Base-by-base conservation (phyloP, 2,329 filamentous ascomycete species). In the Hirsutella thompsonii region DNA sequence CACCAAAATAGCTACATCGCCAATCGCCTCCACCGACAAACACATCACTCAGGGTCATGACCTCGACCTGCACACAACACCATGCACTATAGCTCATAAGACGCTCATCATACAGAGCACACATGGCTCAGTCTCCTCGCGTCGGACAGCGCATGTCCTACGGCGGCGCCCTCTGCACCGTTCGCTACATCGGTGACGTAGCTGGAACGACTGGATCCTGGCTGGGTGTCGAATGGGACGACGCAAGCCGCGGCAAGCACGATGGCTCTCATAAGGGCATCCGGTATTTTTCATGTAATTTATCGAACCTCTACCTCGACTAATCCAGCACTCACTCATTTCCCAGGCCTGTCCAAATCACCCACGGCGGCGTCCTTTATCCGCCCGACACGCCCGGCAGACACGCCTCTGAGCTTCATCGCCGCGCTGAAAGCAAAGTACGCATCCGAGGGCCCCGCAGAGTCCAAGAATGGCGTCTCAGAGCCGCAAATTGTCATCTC, bases 181-280 rank as follows among this genome's bases (percentile, higher is more conserved):
- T 96, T 43, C 80, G 87, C 46, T 96, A 89, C 56, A 64, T 84
- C 46, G 92, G 92, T 36, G 60, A 72, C 28, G 82, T 96, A 8
- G 70, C 76, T 39, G 84, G 83, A 49, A 89, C 87, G 8, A 70
- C 74, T 35, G 85, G 87, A 38, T 68, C 73, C 47, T 96, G 90
- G 89, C 72, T 96, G 28, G 92, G 92, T 37, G 86, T 96, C 37
- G 92, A 98, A 71, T 98, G 92, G 92, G 90, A 96, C 62, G 85
- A 95, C 58, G 67, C 79, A 42, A 72, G 69, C 30, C 74, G 89
- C 53, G 92, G 92, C 46, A 96, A 95, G 67, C 89, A 98, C 62
- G 76, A 90, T 54, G 92, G 92, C 44, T 79, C 81, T 45, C 79
- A 93, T 61, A 79, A 83, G 47, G 86, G 83, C 44, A 69, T 74